These are phyloP conservation scores for Cornus florida DNA, from an alignment of 148 eudicot genomes.

Conservation along the genomic window DNA sequence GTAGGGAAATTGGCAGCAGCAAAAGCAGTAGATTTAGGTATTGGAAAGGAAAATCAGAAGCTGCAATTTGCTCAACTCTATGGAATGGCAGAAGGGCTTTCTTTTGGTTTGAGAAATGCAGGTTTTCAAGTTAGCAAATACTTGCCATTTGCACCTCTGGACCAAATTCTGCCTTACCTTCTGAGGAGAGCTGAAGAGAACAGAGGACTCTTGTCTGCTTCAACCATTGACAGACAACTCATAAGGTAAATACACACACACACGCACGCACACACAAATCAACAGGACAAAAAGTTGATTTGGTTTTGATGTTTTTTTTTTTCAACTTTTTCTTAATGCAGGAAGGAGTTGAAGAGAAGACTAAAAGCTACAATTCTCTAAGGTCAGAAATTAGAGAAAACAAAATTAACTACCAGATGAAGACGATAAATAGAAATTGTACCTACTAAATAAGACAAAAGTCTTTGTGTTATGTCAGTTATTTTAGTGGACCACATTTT, in stretches of 20 bases:
- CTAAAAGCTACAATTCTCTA: conserved; percentile 19
- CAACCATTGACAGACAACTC: conserved; percentile 55
- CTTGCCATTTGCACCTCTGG: conserved; percentile 70
- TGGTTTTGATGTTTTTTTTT: not conserved
- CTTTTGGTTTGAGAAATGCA: conserved; percentile 61
- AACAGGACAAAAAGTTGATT: not conserved
- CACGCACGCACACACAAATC: too few relatives aligned
- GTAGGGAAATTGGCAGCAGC: conserved; percentile 28
- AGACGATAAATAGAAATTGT: too few relatives aligned
- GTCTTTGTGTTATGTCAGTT: too few relatives aligned
- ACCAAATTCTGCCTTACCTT: conserved; percentile 64
- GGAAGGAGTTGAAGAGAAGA: conserved; percentile 61
- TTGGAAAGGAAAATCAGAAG: conserved; percentile 44
- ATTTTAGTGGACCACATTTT: too few relatives aligned
- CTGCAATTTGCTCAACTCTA: conserved; percentile 73
- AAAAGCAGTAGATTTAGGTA: not conserved
- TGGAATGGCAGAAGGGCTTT: conserved; percentile 72
- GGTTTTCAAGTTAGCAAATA: conserved; percentile 81
- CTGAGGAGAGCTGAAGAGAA: conserved; percentile 77
- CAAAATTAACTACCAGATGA: too few relatives aligned
- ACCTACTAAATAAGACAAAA: too few relatives aligned
- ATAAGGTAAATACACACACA: conserved; percentile 72
- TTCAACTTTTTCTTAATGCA: conserved; percentile 10
- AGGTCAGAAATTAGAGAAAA: too few relatives aligned
- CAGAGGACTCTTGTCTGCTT: conserved; percentile 58